Conservation (phyloP, 306 rosid species). For the Malus asiatica region DNA sequence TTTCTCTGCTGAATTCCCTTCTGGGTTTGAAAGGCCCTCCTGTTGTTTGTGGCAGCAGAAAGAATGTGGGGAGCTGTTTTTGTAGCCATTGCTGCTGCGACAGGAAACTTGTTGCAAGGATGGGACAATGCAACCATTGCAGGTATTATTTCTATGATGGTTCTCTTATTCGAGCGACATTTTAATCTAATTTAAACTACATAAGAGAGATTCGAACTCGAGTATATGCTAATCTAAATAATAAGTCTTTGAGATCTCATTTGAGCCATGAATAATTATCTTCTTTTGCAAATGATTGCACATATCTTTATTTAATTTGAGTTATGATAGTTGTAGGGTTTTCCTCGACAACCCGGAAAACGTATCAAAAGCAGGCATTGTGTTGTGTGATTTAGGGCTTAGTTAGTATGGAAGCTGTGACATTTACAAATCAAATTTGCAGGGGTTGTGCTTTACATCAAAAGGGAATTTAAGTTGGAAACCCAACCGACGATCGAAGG, state of each 20-base stretch:
- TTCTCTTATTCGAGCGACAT: too few relatives aligned
- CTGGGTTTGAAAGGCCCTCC: background rate
- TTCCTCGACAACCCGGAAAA: background rate
- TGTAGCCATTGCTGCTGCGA: constrained; percentile 34
- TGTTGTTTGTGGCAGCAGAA: background rate
- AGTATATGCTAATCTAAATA: background rate
- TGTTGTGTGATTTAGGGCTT: background rate
- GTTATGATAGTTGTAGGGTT: background rate
- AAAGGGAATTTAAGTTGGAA: constrained; percentile 34
- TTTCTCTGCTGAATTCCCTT: background rate
- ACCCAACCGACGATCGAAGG: constrained; percentile 31
- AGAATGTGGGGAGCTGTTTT: constrained; percentile 27
- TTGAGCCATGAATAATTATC: background rate
- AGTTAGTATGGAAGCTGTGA: background rate
- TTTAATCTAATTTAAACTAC: too few relatives aligned
- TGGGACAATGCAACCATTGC: constrained; percentile 45
- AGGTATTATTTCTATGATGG: constrained; percentile 4
- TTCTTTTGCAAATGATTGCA: background rate
- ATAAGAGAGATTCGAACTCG: too few relatives aligned
- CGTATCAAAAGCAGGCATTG: background rate
- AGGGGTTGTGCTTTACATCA: constrained; percentile 40
- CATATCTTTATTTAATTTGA: background rate
- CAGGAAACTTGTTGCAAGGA: constrained; percentile 33
- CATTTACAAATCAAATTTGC: background rate
- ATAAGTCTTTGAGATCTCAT: background rate